Percentiles rank a stretch among this genome's conserved stretches.
phyloP scores from a whole-genome alignment of 495 filamentous ascomycete genomes.

The Neurospora sp. region DNA sequence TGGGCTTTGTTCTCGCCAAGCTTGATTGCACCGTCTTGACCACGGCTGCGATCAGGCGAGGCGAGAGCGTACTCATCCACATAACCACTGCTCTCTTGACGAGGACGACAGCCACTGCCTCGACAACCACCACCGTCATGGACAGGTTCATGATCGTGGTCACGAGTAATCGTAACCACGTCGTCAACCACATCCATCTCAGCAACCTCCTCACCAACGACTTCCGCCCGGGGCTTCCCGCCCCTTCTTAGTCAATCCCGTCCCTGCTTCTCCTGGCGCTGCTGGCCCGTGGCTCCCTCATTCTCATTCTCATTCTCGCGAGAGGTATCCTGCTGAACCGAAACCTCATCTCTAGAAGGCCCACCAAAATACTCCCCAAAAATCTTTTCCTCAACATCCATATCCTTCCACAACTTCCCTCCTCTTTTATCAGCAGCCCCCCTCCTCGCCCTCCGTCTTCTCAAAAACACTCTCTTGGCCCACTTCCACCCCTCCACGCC shows the following conservation, averaged over 20 bases:
- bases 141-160: background rate
- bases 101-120: background rate
- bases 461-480: slow-evolving; percentile 38
- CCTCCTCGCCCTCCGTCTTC: slow-evolving; percentile 9
- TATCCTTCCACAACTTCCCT: slow-evolving; percentile 20
- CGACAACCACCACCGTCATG: background rate
- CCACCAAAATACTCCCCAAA: slow-evolving; percentile 27
- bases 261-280: slow-evolving; percentile 21
- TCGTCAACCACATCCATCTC: background rate
- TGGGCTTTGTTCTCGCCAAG: too few relatives aligned
- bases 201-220: background rate
- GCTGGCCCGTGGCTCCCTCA: slow-evolving; percentile 15
- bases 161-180: background rate
- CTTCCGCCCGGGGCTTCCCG: slow-evolving; percentile 24
- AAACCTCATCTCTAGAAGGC: background rate
- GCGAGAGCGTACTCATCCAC: too few relatives aligned
- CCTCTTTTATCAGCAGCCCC: background rate
- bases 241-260: slow-evolving; percentile 34
- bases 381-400: slow-evolving; percentile 29
- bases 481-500: slow-evolving; percentile 46
- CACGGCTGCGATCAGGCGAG: too few relatives aligned
- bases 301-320: slow-evolving; percentile 3
- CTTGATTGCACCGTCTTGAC: too few relatives aligned
- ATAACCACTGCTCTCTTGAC: background rate
- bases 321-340: background rate